Base-by-base conservation (phyloP, 495 filamentous ascomycete genomes). In the Ascodesmis nigricans region DNA sequence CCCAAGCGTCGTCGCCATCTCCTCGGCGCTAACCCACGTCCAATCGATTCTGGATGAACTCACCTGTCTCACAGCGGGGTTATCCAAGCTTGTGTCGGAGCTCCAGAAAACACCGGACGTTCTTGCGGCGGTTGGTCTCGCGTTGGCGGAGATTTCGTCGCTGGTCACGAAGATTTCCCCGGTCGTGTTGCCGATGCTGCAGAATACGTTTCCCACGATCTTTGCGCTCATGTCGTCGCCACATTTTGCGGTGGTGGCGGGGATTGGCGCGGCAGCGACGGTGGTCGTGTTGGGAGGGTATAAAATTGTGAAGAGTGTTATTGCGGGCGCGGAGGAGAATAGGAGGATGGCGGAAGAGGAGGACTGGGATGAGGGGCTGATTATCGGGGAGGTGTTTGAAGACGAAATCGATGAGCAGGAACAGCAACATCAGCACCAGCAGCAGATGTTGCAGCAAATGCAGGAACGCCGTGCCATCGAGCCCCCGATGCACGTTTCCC, bases 221-320 rank as follows among this genome's bases (percentile, higher is more conserved):
- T 84, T 91, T 43, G 81, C 75, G 1, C 60, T 97, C n/a, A 65
- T 97, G 1, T 69, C 73, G 10, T 75, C 69, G 36, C 87, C 87
- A 10, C 78, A 97, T 49, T 97, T 97, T 50, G 61, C 91, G 21
- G 91, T 97, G 41, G 78, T 84, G 14, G 78, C 77, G 10, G 78
- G 87, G 13, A 69, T 93, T 16, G 82, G 76, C 0, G 68, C 90
- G 0, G 83, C 82, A 9, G 75, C 84, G 9, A 93, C 82, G 0
- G 70, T 97, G 3, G 74, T 97, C 44, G 82, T 87, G 58, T 72
- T 97, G 34, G 87, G 87, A 25, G 87, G 87, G 9, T 92, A 78
- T 66, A 92, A 87, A 60, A 92, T 97, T 48, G 71, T 97, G 58
- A 90, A 91, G 61, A 71, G 71, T 46, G 74, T 93, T 42, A 57